Conservation (phyloP, 306 rosid species). For the Boehmeria nivea region DNA sequence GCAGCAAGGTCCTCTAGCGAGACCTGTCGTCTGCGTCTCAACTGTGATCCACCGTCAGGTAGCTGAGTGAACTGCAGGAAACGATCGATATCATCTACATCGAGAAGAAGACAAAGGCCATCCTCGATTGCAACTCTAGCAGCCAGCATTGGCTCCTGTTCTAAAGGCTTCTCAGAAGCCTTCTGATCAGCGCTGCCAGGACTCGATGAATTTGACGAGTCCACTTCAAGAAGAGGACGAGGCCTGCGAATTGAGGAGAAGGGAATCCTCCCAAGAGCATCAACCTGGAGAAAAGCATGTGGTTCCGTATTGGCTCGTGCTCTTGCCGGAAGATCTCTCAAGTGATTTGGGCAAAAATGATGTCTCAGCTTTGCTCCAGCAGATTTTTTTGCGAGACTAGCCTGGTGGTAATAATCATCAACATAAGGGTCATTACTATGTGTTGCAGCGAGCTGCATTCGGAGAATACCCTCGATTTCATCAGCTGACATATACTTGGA, state of each 20-base stretch:
- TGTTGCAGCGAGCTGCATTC: constrained; percentile 94
- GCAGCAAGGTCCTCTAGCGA: constrained; percentile 76
- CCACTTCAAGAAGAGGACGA: constrained; percentile 98
- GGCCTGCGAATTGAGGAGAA: constrained; percentile 99
- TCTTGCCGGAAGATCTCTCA: constrained; percentile 77
- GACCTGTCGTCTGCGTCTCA: constrained; percentile 58
- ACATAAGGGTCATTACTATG: constrained; percentile 98
- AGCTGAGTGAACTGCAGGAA: constrained; percentile 81
- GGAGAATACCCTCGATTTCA: constrained; percentile 79
- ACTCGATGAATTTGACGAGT: constrained; percentile 60
- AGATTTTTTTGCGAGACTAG: constrained; percentile 76
- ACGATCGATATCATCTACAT: constrained; percentile 94
- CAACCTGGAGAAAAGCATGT: constrained; percentile 99
- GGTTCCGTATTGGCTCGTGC: constrained; percentile 79
- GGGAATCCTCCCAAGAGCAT: constrained; percentile 97
- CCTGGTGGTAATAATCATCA: constrained; percentile 95
- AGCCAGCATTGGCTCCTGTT: constrained; percentile 95
- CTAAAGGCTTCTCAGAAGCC: constrained; percentile 81
- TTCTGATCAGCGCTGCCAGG: constrained; percentile 55
- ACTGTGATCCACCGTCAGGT: constrained; percentile 66
- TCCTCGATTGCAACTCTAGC: constrained; percentile 91
- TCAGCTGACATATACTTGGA: constrained; percentile 81
- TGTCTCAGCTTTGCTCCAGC: constrained; percentile 75
- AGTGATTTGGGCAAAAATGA: constrained; percentile 81
- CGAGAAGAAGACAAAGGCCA: constrained; percentile 90